Base-by-base conservation (phyloP, 345 rosid genomes). In the Salix caprea region DNA sequence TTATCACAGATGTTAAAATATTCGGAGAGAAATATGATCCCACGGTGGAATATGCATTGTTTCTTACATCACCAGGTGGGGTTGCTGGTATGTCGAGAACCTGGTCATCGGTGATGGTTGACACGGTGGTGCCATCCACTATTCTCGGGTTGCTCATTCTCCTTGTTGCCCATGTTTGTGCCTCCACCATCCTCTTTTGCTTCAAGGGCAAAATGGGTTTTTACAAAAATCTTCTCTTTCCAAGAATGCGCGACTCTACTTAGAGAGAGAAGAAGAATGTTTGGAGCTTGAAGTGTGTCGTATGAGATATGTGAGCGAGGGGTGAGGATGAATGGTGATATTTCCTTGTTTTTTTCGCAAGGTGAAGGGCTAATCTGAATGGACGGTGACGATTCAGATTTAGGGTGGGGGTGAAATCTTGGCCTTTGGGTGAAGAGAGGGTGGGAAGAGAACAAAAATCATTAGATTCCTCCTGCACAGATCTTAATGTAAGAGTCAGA, bases 101-200 rank as follows among this genome's bases (percentile, higher is more conserved):
- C 19, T 86, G 85, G 82, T 85, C 78, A 54, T 56, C 46, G 44
- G 74, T 75, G 82, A 78, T 72, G 74, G 82, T 58, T 10, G 64
- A 58, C 28, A 23, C 81, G 75, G 89, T 71, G 64, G 86, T 84
- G 66, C 65, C 77, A 11, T 72, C 77, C 52, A 96, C 24, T 58
- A 58, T 75, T 61, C 97, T 86, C 28, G 97, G 97, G 66, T 96
- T 96, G 94, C 98, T 91, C 98, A 96, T 91, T 72, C 99, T 84
- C 85, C 98, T 84, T n/a, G 99, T 96, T 11, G 97, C 86, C 99
- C 98, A 96, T 92, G 97, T 84, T 82, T 96, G 99, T 23, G 97
- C 92, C 86, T 96, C 99, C 80, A 96, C 97, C 99, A 96, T 94
- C 67, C 18, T 68, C 28, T 46, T 36, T 5, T 65, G 76, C n/a